phyloP scores from a whole-genome alignment of 83 land plant species.

The Diphasiastrum complanatum region DNA sequence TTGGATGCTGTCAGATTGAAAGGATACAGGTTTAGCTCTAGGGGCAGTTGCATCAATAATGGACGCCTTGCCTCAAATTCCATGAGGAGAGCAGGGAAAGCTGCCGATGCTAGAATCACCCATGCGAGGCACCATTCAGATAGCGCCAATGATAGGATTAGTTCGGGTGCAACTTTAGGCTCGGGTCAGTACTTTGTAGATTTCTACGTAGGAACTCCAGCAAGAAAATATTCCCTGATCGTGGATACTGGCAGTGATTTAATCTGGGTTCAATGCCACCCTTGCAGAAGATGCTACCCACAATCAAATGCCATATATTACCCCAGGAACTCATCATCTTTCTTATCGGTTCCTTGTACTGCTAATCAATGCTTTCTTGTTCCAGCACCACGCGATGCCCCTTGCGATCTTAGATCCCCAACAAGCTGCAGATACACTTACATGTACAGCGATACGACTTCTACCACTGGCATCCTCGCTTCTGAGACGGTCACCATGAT shows the following conservation, averaged over 20 bases:
- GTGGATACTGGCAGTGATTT: slow-evolving; percentile 58
- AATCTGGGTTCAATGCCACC: slow-evolving; percentile 43
- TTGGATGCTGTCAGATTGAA: no score
- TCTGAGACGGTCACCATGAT: slow-evolving; percentile 39
- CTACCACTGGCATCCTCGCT: slow-evolving; percentile 43
- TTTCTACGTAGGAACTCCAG: slow-evolving; percentile 45
- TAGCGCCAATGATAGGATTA: no score
- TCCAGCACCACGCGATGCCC: slow-evolving; percentile 30
- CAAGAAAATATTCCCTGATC: slow-evolving; percentile 37
- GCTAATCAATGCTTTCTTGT: slow-evolving; percentile 28
- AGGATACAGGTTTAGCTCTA: no score
- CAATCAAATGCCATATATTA: slow-evolving; percentile 26
- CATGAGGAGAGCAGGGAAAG: no score
- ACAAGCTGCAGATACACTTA: slow-evolving; percentile 48
- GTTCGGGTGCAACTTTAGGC: slow-evolving; percentile 43
- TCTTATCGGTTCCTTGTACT: slow-evolving; percentile 40
- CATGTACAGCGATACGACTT: slow-evolving; percentile 40
- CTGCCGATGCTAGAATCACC: no score
- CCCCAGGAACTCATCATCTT: slow-evolving; percentile 41
- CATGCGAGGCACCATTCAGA: no score
- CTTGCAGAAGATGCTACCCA: slow-evolving; percentile 31
- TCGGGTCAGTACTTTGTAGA: slow-evolving; percentile 52
- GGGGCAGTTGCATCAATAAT: no score
- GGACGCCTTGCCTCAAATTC: no score
- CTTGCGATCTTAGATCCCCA: slow-evolving; percentile 26